Evolutionary conservation across 805 yeast genomes (phyloP), one percentile per base, ranked within the genome.

Genomic region (Spathaspora boniae): DNA sequence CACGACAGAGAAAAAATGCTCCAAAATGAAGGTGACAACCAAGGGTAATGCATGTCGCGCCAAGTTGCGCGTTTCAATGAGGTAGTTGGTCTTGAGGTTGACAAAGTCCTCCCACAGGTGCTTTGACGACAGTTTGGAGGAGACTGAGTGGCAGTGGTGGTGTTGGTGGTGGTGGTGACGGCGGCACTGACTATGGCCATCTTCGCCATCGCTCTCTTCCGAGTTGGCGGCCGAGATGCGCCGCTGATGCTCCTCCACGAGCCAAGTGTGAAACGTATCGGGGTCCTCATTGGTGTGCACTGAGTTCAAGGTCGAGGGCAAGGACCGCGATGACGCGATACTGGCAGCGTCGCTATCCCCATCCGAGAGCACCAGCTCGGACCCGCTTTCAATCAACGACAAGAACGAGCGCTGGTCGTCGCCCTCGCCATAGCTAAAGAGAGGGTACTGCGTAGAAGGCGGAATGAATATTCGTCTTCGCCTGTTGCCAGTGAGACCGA

Each of bases 331-430:
- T 0, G 70, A 56, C 30, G 64, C 52, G 5, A 67, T 60, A 48
- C 70, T 65, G 19, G 66, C 71, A 4, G 54, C 56, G 43, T 68
- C 73, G 35, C 68, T 61, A 11, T 51, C 51, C 12, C 53, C 60
- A 19, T 51, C 54, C 2, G 50, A 56, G 5, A 53, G 51, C 3
- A 53, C 45, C 18, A 53, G 59, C 15, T 38, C 40, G 14, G 66
- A 59, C 4, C 65, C 58, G 12, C 56, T 52, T 38, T 64, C 69
- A 20, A 62, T 61, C 14, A 58, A 45, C 11, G 70, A 64, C n/a
- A 68, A 45, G 39, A 68, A 68, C 6, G 70, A 63, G 21, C 72
- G 46, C 45, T 65, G 70, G 47, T 67, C 72, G 19, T 64, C 70
- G 2, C 67, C 72, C 4, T 52, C 63, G 5, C 73, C 73, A 43